A percentile compares a stretch with the other conserved stretches of the same genome.
Evolutionary conservation across 2,329 filamentous ascomycete species (phyloP).

Genomic region (Sclerotinia glacialis): DNA sequence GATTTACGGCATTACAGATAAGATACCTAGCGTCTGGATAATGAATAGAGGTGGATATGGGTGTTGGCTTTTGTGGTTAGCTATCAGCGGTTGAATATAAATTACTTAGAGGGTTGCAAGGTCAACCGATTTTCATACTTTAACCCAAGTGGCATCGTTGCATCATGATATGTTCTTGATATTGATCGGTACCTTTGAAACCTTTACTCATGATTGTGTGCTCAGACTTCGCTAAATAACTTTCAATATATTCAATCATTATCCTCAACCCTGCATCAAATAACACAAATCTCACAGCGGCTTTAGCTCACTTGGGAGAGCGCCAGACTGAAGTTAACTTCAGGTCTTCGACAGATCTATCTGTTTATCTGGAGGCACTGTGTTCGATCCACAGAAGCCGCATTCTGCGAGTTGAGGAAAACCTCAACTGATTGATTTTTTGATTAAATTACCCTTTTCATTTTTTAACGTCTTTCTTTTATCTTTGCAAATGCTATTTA

Average conservation of each 20-base stretch:
- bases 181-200: too few species aligned
- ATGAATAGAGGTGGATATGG: not conserved
- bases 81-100: not conserved
- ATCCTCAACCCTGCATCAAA: fast-evolving
- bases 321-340: conserved; percentile 24
- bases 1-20: conserved; percentile 6
- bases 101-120: conserved; percentile 1
- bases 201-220: not conserved
- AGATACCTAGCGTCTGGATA: conserved; percentile 11
- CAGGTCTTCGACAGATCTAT: not conserved
- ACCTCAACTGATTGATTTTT: not conserved
- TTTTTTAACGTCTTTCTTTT: too few species aligned
- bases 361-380: conserved; percentile 22
- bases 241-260: not conserved
- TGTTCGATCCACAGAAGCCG: conserved; percentile 25
- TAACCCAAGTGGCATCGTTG: conserved; percentile 1
- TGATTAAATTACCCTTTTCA: not conserved
- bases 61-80: not conserved
- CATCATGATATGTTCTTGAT: not conserved
- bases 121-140: not conserved
- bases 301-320: conserved; percentile 25
- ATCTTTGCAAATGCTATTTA: too few species aligned
- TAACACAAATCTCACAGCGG: conserved; percentile 13
- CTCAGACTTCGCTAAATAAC: not conserved
- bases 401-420: conserved; percentile 16